phyloP scores from a whole-genome alignment of 176 grass and related monocot genomes.

The Aegilops bicornis region DNA sequence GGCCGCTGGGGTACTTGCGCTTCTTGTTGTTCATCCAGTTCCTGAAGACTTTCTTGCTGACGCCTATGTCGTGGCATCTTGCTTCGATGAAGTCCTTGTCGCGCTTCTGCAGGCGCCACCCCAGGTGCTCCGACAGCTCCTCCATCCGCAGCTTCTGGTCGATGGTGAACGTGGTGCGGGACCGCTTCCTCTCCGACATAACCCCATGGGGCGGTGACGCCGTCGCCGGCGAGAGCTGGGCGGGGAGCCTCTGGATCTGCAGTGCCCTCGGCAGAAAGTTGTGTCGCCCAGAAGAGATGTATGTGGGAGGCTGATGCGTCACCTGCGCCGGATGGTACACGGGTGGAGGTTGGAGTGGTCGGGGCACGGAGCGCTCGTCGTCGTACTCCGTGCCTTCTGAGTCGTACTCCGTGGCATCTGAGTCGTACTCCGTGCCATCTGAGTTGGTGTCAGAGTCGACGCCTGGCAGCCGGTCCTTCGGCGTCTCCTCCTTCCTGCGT shows the following conservation, averaged over 20 bases:
- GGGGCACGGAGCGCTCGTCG: constrained; percentile 40
- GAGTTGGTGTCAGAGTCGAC: constrained; percentile 46
- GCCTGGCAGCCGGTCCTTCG: constrained; percentile 29
- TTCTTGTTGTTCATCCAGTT: constrained; percentile 54
- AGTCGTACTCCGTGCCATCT: constrained; percentile 49
- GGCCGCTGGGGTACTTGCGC: too few relatives aligned
- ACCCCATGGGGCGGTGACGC: background rate
- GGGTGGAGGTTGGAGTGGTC: constrained; percentile 9
- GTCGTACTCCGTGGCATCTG: constrained; percentile 34
- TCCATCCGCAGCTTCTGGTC: constrained; percentile 94
- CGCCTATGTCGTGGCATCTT: constrained; percentile 80
- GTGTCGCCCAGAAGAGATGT: constrained; percentile 57
- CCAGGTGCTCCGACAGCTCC: constrained; percentile 75
- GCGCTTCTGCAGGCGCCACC: constrained; percentile 88
- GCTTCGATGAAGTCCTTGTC: constrained; percentile 71
- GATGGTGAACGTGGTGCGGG: constrained; percentile 74
- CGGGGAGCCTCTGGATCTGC: background rate
- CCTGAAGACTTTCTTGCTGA: constrained; percentile 82
- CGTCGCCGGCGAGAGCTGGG: background rate
- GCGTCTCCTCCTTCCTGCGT: constrained; percentile 18
- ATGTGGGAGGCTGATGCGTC: constrained; percentile 34
- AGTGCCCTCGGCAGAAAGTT: constrained; percentile 24
- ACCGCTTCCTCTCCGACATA: constrained; percentile 52
- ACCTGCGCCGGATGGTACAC: constrained; percentile 27
- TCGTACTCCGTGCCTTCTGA: constrained; percentile 49